Evolutionary conservation across 768 basidiomycete species (phyloP), one percentile per base, ranked within the genome.

Genomic region (Steccherinum ochraceum): DNA sequence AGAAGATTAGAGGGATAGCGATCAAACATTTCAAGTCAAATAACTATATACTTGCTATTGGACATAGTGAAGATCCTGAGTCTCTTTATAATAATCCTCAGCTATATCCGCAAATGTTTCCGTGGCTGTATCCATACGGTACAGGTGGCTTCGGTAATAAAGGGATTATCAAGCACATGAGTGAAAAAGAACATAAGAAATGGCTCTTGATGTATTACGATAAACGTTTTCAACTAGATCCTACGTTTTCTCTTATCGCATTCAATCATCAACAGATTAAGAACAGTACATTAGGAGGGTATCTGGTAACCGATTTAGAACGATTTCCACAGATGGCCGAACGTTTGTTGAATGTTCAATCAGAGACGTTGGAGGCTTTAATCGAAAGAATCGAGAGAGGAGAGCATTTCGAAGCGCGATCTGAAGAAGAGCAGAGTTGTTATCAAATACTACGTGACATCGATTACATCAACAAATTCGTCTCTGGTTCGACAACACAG

Each of bases 121-220:
- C 70, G 0, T 73, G 72, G 69, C 50, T 73, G 2, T 75, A 69
- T 55, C 72, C 71, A 0, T 73, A 73, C 58, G 70, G 73, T 0
- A 19, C 55, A 7, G 73, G 71, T 5, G 70, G 69, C 0, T 59
- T 72, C 11, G 67, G 66, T 5, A 50, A 61, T 57, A 19, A 40
- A 43, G 19, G 18, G 21, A 18, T n/a, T 43, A 11, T 10, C 7
- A 19, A 12, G 24, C 24, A 3, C 19, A 16, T 51, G 7, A 30
- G 19, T 4, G 43, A 45, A 10, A 3, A 3, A 4, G 5, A 13
- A n/a, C 54, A 50, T 18, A 55, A 46, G 20, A 0, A 41, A 16
- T 24, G 50, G 16, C 19, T 56, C 4, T 27, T 57, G 20, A 45
- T 58, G 47, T 59, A 61, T 51, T 35, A 56, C 40, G 58, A 63